Evolutionary conservation across 345 rosid species (phyloP).

Genomic region (Noccaea caerulescens): DNA sequence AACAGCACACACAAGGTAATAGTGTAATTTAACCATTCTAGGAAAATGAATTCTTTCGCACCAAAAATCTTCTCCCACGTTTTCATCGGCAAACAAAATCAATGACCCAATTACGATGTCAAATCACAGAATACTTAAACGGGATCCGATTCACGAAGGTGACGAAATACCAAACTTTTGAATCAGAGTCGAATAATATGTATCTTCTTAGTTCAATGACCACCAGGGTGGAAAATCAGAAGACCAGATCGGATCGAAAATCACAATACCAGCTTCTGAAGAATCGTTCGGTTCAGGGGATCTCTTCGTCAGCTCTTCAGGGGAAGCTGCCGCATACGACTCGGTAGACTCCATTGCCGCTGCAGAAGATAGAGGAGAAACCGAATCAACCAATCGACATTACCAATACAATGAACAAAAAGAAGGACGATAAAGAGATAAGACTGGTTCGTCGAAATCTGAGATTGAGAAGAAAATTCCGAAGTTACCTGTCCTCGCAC

Average conservation of each 20-base stretch:
- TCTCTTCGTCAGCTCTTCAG: slow-evolving; percentile 70
- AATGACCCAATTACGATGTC: neutral
- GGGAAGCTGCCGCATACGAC: slow-evolving; percentile 77
- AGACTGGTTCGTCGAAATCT: slow-evolving; percentile 38
- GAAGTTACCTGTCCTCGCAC: slow-evolving; percentile 26
- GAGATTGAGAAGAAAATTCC: slow-evolving; percentile 32
- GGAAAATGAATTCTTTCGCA: neutral
- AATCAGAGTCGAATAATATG: slow-evolving; percentile 19
- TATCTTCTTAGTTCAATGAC: neutral
- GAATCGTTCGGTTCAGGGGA: slow-evolving; percentile 74
- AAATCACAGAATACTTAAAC: slow-evolving; percentile 14
- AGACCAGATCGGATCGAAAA: slow-evolving; percentile 54
- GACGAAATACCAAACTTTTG: neutral
- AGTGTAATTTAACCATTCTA: slow-evolving; percentile 7
- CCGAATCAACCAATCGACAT: slow-evolving; percentile 30
- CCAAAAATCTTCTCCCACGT: neutral
- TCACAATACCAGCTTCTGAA: slow-evolving; percentile 65
- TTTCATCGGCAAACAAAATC: slow-evolving; percentile 3
- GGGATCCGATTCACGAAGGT: slow-evolving; percentile 30
- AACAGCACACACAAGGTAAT: neutral
- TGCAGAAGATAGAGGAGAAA: neutral
- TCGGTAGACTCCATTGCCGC: slow-evolving; percentile 86
- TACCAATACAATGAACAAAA: slow-evolving; percentile 26
- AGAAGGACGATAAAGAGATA: slow-evolving; percentile 10
- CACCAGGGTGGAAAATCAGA: neutral